phyloP scores from a whole-genome alignment of 2,329 filamentous ascomycete species.

The Hymenoscyphus repandus region DNA sequence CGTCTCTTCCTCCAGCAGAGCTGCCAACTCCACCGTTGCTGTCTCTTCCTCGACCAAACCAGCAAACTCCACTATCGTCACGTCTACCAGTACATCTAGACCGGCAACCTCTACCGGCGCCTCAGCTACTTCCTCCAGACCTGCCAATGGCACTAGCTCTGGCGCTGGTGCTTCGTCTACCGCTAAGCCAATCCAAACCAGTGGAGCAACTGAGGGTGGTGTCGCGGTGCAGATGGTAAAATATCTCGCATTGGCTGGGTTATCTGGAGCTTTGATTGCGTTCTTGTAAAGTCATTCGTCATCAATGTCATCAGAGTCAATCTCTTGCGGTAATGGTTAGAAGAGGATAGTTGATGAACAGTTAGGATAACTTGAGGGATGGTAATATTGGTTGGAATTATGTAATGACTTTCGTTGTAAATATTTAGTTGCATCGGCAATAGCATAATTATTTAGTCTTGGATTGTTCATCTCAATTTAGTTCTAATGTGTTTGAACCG shows the following conservation, averaged over 20 bases:
- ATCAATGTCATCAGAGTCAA: no score
- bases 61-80: neutral
- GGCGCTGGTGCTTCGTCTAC: constrained; percentile 6
- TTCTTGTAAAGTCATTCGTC: constrained; percentile 7
- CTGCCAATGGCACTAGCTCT: constrained; percentile 2
- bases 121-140: constrained; percentile 3
- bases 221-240: constrained; percentile 8
- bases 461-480: neutral
- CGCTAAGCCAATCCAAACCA: constrained; percentile 7
- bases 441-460: neutral
- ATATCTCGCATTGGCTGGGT: constrained; percentile 11
- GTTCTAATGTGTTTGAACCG: neutral
- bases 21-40: neutral
- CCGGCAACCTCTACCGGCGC: neutral
- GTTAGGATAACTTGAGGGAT: neutral
- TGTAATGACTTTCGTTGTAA: neutral
- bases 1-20: neutral
- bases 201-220: constrained; percentile 3
- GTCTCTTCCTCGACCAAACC: neutral
- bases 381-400: neutral
- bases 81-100: neutral
- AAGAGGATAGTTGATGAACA: neutral
- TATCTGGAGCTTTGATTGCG: constrained; percentile 9
- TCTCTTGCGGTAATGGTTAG: neutral
- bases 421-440: neutral